Conservation (phyloP, 2,329 filamentous ascomycete species). For the Pseudogymnoascus sp. region DNA sequence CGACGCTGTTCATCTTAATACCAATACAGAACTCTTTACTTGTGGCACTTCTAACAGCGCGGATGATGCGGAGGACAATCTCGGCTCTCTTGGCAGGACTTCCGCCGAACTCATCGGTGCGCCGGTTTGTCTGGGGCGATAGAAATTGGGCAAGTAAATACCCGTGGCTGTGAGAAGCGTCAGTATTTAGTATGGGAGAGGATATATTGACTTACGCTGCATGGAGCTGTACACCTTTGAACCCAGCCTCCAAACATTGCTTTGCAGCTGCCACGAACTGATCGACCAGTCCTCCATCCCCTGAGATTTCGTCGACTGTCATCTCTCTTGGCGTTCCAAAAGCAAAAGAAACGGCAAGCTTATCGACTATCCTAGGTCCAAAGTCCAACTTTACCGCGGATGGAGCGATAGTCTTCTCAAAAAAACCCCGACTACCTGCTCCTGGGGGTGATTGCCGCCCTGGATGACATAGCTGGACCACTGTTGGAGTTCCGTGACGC, state of each 20-base stretch:
- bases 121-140: conserved; percentile 56
- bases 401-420: conserved; percentile 35
- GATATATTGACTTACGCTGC: conserved; percentile 32
- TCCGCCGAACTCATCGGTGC: conserved; percentile 60
- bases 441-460: conserved; percentile 36
- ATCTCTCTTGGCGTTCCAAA: conserved; percentile 50
- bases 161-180: conserved; percentile 43
- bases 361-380: conserved; percentile 31
- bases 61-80: conserved; percentile 56
- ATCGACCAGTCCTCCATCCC: conserved; percentile 35
- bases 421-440: conserved; percentile 30
- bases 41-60: conserved; percentile 41
- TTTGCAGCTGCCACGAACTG: conserved; percentile 46
- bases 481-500: conserved; percentile 28
- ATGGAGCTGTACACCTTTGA: conserved; percentile 45
- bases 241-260: conserved; percentile 40
- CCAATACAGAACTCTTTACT: conserved; percentile 38
- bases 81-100: conserved; percentile 61
- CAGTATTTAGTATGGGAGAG: neutral
- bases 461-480: conserved; percentile 41
- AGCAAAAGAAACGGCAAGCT: conserved; percentile 26
- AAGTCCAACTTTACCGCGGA: conserved; percentile 36
- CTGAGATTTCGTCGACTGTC: conserved; percentile 41
- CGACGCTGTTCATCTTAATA: conserved; percentile 48
- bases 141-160: conserved; percentile 66